Evolutionary conservation across 768 basidiomycete genomes (phyloP).

Genomic region (Hericium coralloides): DNA sequence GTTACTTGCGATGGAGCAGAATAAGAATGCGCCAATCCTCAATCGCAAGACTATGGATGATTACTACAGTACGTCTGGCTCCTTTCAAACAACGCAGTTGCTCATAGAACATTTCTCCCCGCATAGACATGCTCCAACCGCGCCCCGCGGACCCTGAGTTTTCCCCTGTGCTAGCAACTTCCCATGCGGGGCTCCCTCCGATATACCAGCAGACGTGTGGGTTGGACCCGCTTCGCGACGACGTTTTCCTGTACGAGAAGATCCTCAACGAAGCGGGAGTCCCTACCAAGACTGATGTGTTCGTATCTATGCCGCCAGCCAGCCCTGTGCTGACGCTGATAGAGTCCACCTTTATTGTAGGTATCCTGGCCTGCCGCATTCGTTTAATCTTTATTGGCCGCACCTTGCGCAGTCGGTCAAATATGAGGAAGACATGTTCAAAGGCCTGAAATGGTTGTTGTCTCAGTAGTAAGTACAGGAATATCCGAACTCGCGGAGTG

Average conservation of each 20-base stretch:
- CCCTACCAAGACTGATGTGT: not conserved
- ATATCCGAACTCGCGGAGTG: no score
- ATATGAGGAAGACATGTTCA: not conserved
- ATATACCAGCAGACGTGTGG: not conserved
- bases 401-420: not conserved
- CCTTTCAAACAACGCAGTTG: no score
- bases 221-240: conserved; percentile 3
- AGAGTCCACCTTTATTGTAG: not conserved
- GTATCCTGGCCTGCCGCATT: conserved; percentile 6
- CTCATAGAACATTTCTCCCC: no score
- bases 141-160: not conserved
- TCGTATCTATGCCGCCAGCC: not conserved
- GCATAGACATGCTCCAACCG: not conserved
- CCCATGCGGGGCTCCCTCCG: not conserved
- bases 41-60: not conserved
- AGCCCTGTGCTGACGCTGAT: not conserved
- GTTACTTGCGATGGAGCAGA: conserved; percentile 1
- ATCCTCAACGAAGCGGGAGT: not conserved
- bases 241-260: not conserved
- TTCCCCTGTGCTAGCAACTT: not conserved
- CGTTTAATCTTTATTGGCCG: not conserved
- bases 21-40: not conserved
- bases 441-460: not conserved
- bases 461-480: not conserved
- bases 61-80: not conserved